Conservation (phyloP, 2,329 filamentous ascomycete genomes). For the Coniochaeta hoffmannii region DNA sequence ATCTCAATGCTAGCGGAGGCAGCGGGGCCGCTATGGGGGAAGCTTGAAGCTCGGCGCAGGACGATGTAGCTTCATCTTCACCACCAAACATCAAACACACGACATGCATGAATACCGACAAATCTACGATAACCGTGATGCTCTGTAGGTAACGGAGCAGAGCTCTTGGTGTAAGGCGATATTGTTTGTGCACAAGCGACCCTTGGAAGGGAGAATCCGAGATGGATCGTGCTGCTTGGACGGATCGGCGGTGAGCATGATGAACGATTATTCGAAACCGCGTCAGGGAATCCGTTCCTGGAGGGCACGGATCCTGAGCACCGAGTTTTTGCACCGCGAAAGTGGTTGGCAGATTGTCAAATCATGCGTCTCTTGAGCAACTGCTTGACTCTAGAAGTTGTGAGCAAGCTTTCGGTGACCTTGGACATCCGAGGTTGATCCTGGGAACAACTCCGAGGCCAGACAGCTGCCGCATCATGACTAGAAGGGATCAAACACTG, state of each 20-base stretch:
- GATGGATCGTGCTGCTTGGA: too few species aligned
- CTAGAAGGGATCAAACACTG: background rate
- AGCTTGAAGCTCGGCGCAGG: background rate
- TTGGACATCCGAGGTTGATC: too few species aligned
- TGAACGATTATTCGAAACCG: background rate
- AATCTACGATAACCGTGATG: too few species aligned
- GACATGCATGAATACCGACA: too few species aligned
- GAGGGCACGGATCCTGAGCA: background rate
- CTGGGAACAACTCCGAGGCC: background rate
- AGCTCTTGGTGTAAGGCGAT: too few species aligned
- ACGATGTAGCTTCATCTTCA: background rate
- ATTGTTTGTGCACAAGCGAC: too few species aligned
- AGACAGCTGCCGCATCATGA: background rate
- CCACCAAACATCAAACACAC: background rate
- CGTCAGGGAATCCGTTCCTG: background rate
- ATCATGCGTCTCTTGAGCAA: background rate
- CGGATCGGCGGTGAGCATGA: background rate
- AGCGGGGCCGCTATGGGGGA: background rate
- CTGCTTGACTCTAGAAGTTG: too few species aligned
- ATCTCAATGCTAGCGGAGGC: background rate
- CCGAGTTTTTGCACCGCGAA: background rate
- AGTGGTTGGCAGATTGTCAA: background rate
- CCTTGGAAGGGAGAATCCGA: background rate
- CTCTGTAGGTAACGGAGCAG: too few species aligned
- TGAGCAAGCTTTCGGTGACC: too few species aligned